phyloP scores from a whole-genome alignment of 108 stramenopile species.

The Fistulifera pelliculosa region DNA sequence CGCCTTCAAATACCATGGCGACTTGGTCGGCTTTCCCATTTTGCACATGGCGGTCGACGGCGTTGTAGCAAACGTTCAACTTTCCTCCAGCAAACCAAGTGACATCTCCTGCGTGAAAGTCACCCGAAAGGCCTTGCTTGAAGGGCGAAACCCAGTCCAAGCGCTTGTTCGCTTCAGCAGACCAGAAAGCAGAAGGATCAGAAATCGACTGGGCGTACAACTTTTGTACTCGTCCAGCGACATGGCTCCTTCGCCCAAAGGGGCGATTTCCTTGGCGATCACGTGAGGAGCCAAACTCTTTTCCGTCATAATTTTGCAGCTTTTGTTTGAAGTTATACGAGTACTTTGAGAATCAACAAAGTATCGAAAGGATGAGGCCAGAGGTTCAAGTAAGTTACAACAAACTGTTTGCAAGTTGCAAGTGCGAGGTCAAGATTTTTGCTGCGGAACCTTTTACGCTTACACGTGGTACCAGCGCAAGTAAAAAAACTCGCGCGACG shows the following conservation, averaged over 20 bases:
- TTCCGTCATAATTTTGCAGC: background rate
- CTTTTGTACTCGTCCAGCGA: slow-evolving; percentile 33
- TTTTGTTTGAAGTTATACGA: too few species aligned
- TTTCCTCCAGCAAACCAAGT: slow-evolving; percentile 79
- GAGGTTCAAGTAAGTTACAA: too few species aligned
- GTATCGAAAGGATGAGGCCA: too few species aligned
- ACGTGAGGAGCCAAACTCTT: slow-evolving; percentile 3
- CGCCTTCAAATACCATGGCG: slow-evolving; percentile 69
- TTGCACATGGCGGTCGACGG: slow-evolving; percentile 63
- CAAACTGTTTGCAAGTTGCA: too few species aligned
- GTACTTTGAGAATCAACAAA: too few species aligned
- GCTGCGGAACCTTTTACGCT: too few species aligned
- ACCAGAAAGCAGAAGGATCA: slow-evolving; percentile 57
- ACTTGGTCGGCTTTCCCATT: slow-evolving; percentile 56
- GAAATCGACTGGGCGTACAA: slow-evolving; percentile 41
- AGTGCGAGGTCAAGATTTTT: too few species aligned
- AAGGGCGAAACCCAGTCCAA: slow-evolving; percentile 63
- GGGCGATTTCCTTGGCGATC: slow-evolving; percentile 5
- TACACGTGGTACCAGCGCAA: too few species aligned
- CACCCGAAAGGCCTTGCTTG: slow-evolving; percentile 37
- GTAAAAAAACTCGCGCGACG: too few species aligned
- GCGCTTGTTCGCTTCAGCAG: slow-evolving; percentile 40
- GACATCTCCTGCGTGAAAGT: slow-evolving; percentile 49
- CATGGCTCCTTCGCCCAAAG: background rate
- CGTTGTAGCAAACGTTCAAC: slow-evolving; percentile 81